Evolutionary conservation across 1,284 basidiomycete genomes (phyloP).

Genomic region (Ganoderma leucocontextum): DNA sequence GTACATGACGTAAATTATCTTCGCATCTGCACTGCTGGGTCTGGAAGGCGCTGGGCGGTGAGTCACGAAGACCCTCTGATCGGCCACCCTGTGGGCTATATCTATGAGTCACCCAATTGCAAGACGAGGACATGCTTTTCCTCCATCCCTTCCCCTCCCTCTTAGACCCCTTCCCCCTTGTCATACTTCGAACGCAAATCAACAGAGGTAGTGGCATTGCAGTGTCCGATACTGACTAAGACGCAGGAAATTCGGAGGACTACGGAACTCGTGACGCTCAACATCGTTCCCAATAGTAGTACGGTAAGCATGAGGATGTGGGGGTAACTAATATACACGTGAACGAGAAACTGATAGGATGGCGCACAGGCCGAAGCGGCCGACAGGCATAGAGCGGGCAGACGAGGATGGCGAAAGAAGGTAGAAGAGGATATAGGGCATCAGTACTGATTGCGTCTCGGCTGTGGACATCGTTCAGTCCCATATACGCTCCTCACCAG

Average conservation of each 20-base stretch:
- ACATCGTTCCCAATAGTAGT: conserved; percentile 32
- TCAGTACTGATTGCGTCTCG: conserved; percentile 4
- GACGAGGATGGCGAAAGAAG: neutral
- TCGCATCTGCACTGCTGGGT: neutral
- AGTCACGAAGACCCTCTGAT: conserved; percentile 1
- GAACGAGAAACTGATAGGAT: conserved; percentile 8
- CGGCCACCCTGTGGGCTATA: neutral
- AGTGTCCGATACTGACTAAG: conserved; percentile 13
- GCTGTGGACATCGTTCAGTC: conserved; percentile 24
- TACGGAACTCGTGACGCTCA: conserved; percentile 31
- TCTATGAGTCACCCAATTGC: neutral
- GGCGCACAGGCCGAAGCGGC: conserved; percentile 13
- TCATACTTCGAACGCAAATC: neutral
- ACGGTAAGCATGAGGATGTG: conserved; percentile 25
- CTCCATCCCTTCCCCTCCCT: neutral
- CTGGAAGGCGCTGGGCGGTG: conserved; percentile 2
- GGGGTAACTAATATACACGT: conserved; percentile 21
- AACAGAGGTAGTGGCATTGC: conserved; percentile 2
- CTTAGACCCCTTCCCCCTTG: neutral
- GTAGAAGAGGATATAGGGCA: conserved; percentile 9
- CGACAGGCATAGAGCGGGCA: conserved; percentile 8
- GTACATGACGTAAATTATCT: neutral
- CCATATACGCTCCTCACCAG: neutral
- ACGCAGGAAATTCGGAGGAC: conserved; percentile 7
- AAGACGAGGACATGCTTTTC: neutral